Evolutionary conservation across 495 filamentous ascomycete species (phyloP), one percentile per base, ranked within the genome.

Genomic region (Aspergillus ostianus): DNA sequence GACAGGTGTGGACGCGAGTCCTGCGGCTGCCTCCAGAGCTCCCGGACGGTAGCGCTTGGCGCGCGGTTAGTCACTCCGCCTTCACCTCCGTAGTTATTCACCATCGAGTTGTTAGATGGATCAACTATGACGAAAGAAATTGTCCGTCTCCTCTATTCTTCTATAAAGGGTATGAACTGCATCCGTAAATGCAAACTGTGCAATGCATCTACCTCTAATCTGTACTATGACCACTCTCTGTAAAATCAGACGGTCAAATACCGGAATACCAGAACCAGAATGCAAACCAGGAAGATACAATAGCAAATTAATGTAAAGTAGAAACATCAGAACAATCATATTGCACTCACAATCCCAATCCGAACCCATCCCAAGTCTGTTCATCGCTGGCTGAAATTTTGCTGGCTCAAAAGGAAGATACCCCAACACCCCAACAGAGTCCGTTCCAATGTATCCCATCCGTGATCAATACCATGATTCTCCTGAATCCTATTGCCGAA

Each of bases 391-490:
- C 36, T 59, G 53, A 55, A 55, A 56, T 58, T 55, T 69, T 62
- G 64, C 68, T 73, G 72, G 73, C 71, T 67, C 68, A 74, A 76
- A 77, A 76, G 69, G 67, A 75, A 51, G 49, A 76, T 71, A 72
- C 73, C 74, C 74, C 71, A 77, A 77, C 74, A 78, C 73, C 75
- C 71, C 73, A 71, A 73, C 72, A 71, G 65, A 73, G 71, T 72
- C 75, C 75, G 67, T 74, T 68, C 72, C 73, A 70, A 64, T 74
- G 73, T 77, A 75, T 77, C 72, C 73, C 73, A 74, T 69, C 75
- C 72, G 64, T 72, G 69, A 76, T 76, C 75, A 76, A 74, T 67
- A 73, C 75, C 76, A 64, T 73, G 68, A 72, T 76, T 76, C 76
- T 76, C 76, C 76, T 70, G 72, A 75, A 71, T 70, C 73, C 74